phyloP scores from a whole-genome alignment of 179 eudicot genomes.

The Actinidia arguta region DNA sequence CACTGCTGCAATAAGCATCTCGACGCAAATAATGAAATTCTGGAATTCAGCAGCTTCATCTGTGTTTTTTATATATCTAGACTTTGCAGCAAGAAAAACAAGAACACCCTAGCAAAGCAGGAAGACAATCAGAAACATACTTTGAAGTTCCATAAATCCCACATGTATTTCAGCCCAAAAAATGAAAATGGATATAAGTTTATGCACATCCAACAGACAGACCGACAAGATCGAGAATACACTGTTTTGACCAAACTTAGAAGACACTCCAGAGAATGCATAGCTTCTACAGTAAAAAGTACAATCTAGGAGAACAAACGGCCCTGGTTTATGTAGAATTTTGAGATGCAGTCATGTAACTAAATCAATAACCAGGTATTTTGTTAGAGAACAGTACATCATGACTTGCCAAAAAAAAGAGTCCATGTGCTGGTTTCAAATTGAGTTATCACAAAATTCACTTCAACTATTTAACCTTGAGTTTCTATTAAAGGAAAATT shows the following conservation, averaged over 20 bases:
- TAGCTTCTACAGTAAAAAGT: neutral
- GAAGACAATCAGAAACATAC: conserved; percentile 8
- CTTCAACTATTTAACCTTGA: neutral
- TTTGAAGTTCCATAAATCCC: neutral
- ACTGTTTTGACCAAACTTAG: neutral
- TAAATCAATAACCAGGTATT: neutral
- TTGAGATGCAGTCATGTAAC: neutral
- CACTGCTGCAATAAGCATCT: conserved; percentile 96
- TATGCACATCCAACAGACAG: neutral
- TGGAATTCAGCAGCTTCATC: conserved; percentile 91
- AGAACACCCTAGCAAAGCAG: conserved; percentile 72
- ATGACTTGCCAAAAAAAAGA: neutral
- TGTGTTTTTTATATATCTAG: conserved; percentile 72
- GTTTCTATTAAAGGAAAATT: neutral
- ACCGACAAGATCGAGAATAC: conserved; percentile 1
- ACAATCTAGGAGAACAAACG: too few species aligned
- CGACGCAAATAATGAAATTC: conserved; percentile 82
- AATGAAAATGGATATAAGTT: neutral
- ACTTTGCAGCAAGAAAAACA: conserved; percentile 93
- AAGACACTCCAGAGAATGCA: conserved; percentile 1
- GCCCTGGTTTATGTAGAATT: neutral
- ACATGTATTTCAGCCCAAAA: neutral
- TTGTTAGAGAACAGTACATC: neutral
- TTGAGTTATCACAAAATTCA: neutral
- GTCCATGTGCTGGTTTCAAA: neutral